phyloP scores from a whole-genome alignment of 345 rosid species.

The Carallia pectinifolia region DNA sequence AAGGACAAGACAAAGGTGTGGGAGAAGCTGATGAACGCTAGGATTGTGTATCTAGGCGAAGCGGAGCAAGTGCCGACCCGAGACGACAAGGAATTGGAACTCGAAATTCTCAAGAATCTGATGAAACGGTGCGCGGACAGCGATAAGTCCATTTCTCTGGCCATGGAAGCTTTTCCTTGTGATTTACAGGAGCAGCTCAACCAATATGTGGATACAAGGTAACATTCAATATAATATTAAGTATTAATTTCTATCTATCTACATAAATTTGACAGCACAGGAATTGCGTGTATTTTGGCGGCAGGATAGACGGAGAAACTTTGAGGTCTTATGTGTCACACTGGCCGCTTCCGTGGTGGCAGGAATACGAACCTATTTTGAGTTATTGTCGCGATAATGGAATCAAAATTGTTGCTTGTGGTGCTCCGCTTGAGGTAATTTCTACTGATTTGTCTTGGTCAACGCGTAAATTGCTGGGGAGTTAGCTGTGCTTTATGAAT shows the following conservation, averaged over 20 bases:
- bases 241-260: not conserved
- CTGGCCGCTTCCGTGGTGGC: constrained; percentile 79
- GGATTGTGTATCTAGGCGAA: constrained; percentile 81
- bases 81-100: constrained; percentile 79
- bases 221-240: not conserved
- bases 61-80: constrained; percentile 83
- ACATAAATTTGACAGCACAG: not conserved
- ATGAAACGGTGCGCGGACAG: constrained; percentile 53
- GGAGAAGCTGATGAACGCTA: constrained; percentile 80
- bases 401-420: constrained; percentile 73
- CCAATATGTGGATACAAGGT: constrained; percentile 64
- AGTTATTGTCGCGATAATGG: constrained; percentile 74
- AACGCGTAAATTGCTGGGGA: not conserved
- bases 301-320: constrained; percentile 70
- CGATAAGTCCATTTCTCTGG: constrained; percentile 56
- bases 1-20: constrained; percentile 77
- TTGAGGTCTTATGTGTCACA: constrained; percentile 58
- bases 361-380: constrained; percentile 80
- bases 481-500: not conserved
- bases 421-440: constrained; percentile 78
- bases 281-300: constrained; percentile 26
- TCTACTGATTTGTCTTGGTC: not conserved
- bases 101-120: constrained; percentile 64
- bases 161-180: constrained; percentile 74
- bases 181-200: constrained; percentile 65